Percentiles rank a stretch among this genome's conserved stretches.
phyloP scores from a whole-genome alignment of 768 basidiomycete genomes.

The Tylopilus plumbeoviolaceoides region DNA sequence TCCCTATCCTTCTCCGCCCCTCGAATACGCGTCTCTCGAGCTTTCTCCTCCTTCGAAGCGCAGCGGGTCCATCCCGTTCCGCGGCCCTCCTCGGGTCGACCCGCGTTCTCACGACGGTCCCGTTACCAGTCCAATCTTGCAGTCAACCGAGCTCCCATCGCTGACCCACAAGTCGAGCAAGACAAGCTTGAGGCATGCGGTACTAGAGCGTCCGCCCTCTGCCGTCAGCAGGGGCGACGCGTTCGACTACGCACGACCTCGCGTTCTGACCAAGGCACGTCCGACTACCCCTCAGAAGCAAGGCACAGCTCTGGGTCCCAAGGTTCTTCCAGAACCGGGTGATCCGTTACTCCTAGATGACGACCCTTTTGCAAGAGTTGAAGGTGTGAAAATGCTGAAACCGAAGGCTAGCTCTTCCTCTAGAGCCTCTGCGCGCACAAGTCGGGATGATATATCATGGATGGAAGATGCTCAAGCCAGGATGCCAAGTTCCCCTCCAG shows the following conservation, averaged over 20 bases:
- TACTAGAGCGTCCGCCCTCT: conserved; percentile 11
- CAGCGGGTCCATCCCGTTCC: conserved; percentile 1
- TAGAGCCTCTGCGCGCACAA: not conserved
- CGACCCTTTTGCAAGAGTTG: conserved; percentile 49
- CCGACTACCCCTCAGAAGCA: conserved; percentile 31
- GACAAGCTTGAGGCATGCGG: conserved; percentile 2
- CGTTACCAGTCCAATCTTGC: not conserved
- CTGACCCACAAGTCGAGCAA: conserved; percentile 17
- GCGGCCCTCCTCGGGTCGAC: not conserved
- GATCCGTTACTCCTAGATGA: conserved; percentile 28
- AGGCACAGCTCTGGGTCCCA: conserved; percentile 8
- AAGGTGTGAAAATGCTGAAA: conserved; percentile 48
- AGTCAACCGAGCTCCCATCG: conserved; percentile 14
- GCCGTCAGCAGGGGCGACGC: conserved; percentile 7
- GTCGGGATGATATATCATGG: conserved; percentile 2
- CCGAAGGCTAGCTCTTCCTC: conserved; percentile 5
- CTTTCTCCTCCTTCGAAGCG: not conserved
- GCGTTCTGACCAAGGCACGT: conserved; percentile 31
- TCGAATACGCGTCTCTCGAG: conserved; percentile 13
- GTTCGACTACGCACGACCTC: conserved; percentile 16
- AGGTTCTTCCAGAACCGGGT: conserved; percentile 9
- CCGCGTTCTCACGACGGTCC: not conserved
- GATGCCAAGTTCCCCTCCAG: not conserved
- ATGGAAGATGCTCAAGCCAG: conserved; percentile 11
- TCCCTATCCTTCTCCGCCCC: conserved; percentile 29